These are phyloP conservation scores for Sisymbrium altissimum DNA, from an alignment of 345 rosid genomes.

Conservation along the genomic window DNA sequence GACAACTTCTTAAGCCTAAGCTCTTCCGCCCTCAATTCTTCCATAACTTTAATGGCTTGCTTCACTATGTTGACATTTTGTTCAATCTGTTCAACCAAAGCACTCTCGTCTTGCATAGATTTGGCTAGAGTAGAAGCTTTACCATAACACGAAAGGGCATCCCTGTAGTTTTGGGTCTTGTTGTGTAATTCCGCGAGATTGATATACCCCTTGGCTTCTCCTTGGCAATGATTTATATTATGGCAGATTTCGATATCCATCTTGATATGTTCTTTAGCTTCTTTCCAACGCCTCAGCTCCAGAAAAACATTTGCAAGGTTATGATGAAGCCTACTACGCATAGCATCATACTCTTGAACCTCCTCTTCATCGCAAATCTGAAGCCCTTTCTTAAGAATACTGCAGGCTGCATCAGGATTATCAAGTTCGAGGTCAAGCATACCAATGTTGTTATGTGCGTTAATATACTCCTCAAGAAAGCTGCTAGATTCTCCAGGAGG, in stretches of 20 bases:
- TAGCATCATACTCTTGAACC: slow-evolving; percentile 64
- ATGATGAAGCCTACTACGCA: slow-evolving; percentile 85
- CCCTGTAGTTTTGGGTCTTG: slow-evolving; percentile 68
- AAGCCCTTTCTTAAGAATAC: slow-evolving; percentile 57
- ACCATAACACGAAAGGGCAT: slow-evolving; percentile 69
- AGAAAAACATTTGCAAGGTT: slow-evolving; percentile 77
- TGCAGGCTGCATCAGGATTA: slow-evolving; percentile 64
- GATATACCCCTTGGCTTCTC: slow-evolving; percentile 94
- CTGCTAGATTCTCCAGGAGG: slow-evolving; percentile 51
- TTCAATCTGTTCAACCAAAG: slow-evolving; percentile 56
- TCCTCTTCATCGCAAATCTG: slow-evolving; percentile 90
- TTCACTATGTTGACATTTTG: slow-evolving; percentile 61
- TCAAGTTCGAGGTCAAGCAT: slow-evolving; percentile 90
- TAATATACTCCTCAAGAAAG: slow-evolving; percentile 80
- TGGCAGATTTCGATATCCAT: slow-evolving; percentile 80
- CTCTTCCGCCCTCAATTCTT: slow-evolving; percentile 70
- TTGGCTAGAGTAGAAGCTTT: slow-evolving; percentile 76
- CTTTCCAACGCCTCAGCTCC: slow-evolving; percentile 71
- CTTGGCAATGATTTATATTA: slow-evolving; percentile 65
- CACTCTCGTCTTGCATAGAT: slow-evolving; percentile 89
- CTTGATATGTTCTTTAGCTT: slow-evolving; percentile 68
- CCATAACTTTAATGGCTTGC: slow-evolving; percentile 65
- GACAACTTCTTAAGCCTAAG: slow-evolving; percentile 75
- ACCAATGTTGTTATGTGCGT: slow-evolving; percentile 89
- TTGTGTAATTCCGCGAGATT: slow-evolving; percentile 88